A percentile compares a stretch with the other conserved stretches of the same genome.
Evolutionary conservation across 2,329 filamentous ascomycete species (phyloP).

Genomic region (Lasiodiplodia sp.): DNA sequence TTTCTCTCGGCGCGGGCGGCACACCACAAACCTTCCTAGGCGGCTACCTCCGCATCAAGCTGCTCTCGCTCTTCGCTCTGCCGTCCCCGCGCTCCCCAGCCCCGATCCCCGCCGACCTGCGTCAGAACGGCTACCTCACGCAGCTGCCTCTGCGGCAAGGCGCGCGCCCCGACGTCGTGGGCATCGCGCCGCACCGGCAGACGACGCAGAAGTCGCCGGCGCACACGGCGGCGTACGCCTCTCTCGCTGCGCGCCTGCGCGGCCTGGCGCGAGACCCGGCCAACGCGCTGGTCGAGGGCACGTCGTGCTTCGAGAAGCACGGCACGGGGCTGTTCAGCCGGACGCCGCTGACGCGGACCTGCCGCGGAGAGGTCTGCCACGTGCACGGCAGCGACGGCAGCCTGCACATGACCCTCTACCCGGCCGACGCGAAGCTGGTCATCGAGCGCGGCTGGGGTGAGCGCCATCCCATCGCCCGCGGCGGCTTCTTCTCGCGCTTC

Average conservation of each 20-base stretch:
- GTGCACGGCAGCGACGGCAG: conserved; percentile 78
- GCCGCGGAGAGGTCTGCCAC: conserved; percentile 83
- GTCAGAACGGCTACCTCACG: conserved; percentile 65
- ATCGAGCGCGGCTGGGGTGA: conserved; percentile 82
- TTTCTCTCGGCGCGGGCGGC: conserved; percentile 80
- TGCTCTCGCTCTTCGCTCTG: conserved; percentile 74
- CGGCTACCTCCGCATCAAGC: conserved; percentile 77
- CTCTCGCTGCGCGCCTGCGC: conserved; percentile 52
- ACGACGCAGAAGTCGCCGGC: conserved; percentile 70
- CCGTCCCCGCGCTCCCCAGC: conserved; percentile 72
- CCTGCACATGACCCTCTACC: conserved; percentile 81
- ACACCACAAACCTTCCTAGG: conserved; percentile 72
- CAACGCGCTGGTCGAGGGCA: conserved; percentile 57
- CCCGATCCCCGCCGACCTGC: conserved; percentile 57
- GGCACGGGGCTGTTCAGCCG: conserved; percentile 76
- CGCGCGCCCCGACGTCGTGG: conserved; percentile 70
- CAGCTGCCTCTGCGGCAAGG: conserved; percentile 68
- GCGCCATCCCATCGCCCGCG: conserved; percentile 69
- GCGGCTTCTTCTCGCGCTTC: conserved; percentile 70
- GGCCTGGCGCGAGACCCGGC: conserved; percentile 36
- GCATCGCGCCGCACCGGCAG: conserved; percentile 84
- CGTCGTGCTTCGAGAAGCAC: conserved; percentile 83
- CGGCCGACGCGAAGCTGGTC: conserved; percentile 75
- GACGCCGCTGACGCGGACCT: conserved; percentile 71
- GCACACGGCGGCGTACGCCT: conserved; percentile 39